Conservation (phyloP, 176 grass and related monocot species). For the Avena atlantica region DNA sequence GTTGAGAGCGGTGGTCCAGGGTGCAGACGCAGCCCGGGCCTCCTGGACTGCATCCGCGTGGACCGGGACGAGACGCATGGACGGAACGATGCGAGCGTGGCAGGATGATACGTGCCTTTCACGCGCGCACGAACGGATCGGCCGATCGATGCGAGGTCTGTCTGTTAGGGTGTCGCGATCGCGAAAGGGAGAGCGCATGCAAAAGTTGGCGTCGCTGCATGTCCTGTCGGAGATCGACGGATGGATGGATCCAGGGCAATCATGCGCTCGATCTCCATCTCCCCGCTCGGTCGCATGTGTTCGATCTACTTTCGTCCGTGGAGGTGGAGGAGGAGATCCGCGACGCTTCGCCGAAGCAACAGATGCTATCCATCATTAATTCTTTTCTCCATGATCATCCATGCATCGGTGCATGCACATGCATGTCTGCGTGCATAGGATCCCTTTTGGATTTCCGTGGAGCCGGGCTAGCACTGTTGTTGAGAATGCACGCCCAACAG, state of each 20-base stretch:
- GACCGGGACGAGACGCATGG: not conserved
- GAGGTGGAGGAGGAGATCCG: slow-evolving; percentile 7
- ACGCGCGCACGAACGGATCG: not conserved
- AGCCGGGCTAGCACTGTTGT: slow-evolving; percentile 1
- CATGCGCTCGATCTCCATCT: not conserved
- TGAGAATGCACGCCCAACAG: not conserved
- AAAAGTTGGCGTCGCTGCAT: slow-evolving; percentile 2
- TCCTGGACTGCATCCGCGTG: too few species aligned
- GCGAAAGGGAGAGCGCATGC: slow-evolving; percentile 41
- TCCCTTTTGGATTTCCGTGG: slow-evolving; percentile 2
- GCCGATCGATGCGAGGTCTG: not conserved
- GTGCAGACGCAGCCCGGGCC: too few species aligned
- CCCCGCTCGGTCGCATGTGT: slow-evolving; percentile 20
- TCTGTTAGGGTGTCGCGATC: slow-evolving; percentile 49
- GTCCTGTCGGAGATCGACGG: slow-evolving; percentile 30
- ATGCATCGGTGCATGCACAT: not conserved
- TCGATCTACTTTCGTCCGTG: slow-evolving; percentile 14
- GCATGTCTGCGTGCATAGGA: not conserved
- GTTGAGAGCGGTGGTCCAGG: too few species aligned
- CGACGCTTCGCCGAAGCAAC: slow-evolving; percentile 27
- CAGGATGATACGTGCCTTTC: not conserved
- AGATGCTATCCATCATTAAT: not conserved
- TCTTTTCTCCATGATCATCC: not conserved
- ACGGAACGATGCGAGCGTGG: slow-evolving; percentile 2
- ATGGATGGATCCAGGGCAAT: slow-evolving; percentile 31